Base-by-base conservation (phyloP, 31 red algal genomes). In the Asparagopsis taxiformis region DNA sequence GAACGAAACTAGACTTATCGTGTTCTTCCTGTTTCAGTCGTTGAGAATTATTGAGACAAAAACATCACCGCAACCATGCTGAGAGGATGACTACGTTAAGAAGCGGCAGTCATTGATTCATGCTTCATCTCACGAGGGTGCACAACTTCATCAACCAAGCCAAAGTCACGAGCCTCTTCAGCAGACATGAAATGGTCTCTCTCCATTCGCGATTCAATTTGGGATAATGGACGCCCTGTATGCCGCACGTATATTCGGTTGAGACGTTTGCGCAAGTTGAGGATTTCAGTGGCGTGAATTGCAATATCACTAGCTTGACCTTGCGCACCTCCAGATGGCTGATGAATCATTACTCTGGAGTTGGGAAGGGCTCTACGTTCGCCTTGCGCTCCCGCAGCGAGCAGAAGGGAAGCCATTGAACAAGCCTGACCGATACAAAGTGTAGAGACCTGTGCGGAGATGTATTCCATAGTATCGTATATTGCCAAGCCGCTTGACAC, bases 391-490 rank as follows among this genome's bases (percentile, higher is more conserved):
- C 93, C 93, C 19, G 93, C 93, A 22, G 83, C 73, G 8, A 97
- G 67, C 39, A 97, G 60, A 1, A 97, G 66, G 29, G 87, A 81
- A 28, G 81, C 93, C 93, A 97, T 97, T 0, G 93, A 97, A 35
- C 75, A 79, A 51, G 81, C 80, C 19, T 88, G 80, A 25, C 93
- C 93, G 0, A 97, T 53, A 71, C 93, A 97, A 32, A 88, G 68
- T 1, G 93, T 97, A 11, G 70, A 30, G 16, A 97, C 75, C 13
- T 81, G 50, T 13, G 74, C 37, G 17, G 93, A 55, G 0, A 97
- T 50, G 55, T 82, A 97, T 43, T 97, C 74, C 93, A 97, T 97
- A 10, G 93, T 97, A 35, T 97, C 93, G 51, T 97, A 97, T 2
- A 97, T 84, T 8, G 93, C 93, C 22, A 97, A 61, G 26, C 93